Evolutionary conservation across 768 basidiomycete genomes (phyloP), one percentile per base, ranked within the genome.

Genomic region (Tulasnella sp.): DNA sequence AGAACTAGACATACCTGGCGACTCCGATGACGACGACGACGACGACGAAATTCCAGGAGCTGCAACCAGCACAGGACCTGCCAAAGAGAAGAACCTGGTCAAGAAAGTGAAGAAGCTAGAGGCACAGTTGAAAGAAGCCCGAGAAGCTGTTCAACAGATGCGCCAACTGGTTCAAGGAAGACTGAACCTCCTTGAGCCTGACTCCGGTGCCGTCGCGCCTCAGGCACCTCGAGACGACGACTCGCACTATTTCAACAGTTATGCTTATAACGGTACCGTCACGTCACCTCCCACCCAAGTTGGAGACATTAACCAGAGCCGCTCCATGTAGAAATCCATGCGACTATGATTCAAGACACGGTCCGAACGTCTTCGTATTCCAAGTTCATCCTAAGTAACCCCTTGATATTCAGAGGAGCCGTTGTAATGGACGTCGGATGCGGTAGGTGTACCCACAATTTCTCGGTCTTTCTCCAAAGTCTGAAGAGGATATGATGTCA

Each of bases 341-440:
- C 95, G 40, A 89, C 95, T 79, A 99, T 99, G 97, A 93, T 99
- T 78, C 92, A 94, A 82, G 97, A 99, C 83, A 92, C 92, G 86
- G 93, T 96, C 71, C 89, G 97, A 75, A 99, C 97, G 1, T 91
- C 96, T 32, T 91, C 95, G 0, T 99, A 99, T 83, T 95, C 94
- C 15, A 88, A 92, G 26, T 99, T 94, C 85, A 96, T 98, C 83
- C 86, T 96, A 37, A 90, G 89, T 7, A 96, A 92, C 83, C 92
- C 95, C 0, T 83, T 87, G 7, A 85, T 96, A 16, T 98, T 98
- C 87, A 89, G 89, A 77, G 93, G 91, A 80, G 93, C 94, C 23
- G 84, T 92, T 73, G 97, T 99, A 6, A 90, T 99, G 78, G 97
- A 98, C 81, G 96, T 98, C 32, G 97, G 97, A 6, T 99, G 97